A percentile compares a stretch with the other conserved stretches of the same genome.
Conservation (phyloP, 805 yeast species). For the Suhomyces sp. region DNA sequence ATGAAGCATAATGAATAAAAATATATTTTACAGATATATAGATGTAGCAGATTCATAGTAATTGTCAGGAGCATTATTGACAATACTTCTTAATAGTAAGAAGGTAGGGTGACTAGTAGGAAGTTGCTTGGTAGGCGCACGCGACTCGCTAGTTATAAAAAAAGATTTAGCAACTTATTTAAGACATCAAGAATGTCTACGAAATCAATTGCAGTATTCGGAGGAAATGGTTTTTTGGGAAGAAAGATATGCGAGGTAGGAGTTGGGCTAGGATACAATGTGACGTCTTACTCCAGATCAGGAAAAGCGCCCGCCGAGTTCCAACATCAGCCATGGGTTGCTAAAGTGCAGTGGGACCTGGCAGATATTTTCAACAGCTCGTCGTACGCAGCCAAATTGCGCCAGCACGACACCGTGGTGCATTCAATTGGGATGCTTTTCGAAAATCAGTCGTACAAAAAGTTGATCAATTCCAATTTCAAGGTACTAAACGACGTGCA, state of each 20-base stretch:
- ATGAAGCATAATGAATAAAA: too few species aligned
- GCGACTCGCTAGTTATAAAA: neutral
- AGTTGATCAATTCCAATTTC: conserved; percentile 42
- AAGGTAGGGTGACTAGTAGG: too few species aligned
- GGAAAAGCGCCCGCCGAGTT: conserved; percentile 42
- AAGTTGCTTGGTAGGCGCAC: neutral
- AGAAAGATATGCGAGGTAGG: conserved; percentile 66
- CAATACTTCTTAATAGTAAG: too few species aligned
- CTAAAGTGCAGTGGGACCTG: conserved; percentile 59
- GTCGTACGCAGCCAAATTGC: conserved; percentile 48
- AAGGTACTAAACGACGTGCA: conserved; percentile 32
- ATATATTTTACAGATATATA: too few species aligned
- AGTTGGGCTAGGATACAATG: conserved; percentile 57
- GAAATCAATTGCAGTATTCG: conserved; percentile 60
- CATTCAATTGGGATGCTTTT: conserved; percentile 79
- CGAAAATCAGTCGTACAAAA: conserved; percentile 68
- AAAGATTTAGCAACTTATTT: neutral
- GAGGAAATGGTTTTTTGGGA: conserved; percentile 87
- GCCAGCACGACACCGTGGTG: conserved; percentile 62
- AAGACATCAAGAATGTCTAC: conserved; percentile 5
- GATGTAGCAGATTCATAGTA: too few species aligned
- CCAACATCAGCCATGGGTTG: conserved; percentile 49
- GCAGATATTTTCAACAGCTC: conserved; percentile 69
- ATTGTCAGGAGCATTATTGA: too few species aligned
- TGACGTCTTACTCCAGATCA: conserved; percentile 66